These are phyloP conservation scores for Aquanectria penicillioides DNA, from an alignment of 2,329 filamentous ascomycete genomes.

Conservation along the genomic window DNA sequence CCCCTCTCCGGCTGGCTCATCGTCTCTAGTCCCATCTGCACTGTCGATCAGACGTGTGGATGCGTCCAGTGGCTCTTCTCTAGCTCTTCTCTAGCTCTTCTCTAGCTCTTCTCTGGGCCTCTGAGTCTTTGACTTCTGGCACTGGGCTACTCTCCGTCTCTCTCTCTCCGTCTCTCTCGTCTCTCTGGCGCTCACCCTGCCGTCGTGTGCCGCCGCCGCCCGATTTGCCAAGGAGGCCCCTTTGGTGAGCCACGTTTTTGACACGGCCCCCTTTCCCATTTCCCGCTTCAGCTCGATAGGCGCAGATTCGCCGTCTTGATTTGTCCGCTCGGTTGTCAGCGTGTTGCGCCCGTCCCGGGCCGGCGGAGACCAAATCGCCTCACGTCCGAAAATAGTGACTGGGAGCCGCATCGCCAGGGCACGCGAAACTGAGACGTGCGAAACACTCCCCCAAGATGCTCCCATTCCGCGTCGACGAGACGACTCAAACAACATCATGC, in stretches of 20 bases:
- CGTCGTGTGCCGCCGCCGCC: background rate
- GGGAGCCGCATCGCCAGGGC: slow-evolving; percentile 5
- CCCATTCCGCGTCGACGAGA: too few species aligned
- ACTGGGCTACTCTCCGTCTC: too few species aligned
- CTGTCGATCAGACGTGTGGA: background rate
- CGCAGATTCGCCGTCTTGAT: background rate
- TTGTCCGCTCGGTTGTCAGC: slow-evolving; percentile 11
- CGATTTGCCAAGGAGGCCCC: slow-evolving; percentile 3
- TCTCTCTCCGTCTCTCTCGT: too few species aligned
- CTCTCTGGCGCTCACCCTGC: background rate
- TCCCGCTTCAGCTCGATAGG: slow-evolving; percentile 1
- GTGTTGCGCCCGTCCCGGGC: slow-evolving; percentile 11
- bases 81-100: too few species aligned
- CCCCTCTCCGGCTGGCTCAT: too few species aligned
- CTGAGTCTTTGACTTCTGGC: too few species aligned
- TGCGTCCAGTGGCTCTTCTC: background rate
- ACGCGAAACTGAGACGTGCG: too few species aligned
- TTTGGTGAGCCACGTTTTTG: slow-evolving; percentile 4
- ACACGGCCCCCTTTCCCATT: slow-evolving; percentile 7
- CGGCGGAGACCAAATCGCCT: slow-evolving; percentile 14
- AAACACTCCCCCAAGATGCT: too few species aligned
- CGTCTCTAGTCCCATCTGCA: too few species aligned
- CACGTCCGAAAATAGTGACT: slow-evolving; percentile 11
- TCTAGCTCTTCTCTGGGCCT: too few species aligned
- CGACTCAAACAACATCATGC: too few species aligned